phyloP scores from a whole-genome alignment of 768 basidiomycete species.

The Russula vinacea region DNA sequence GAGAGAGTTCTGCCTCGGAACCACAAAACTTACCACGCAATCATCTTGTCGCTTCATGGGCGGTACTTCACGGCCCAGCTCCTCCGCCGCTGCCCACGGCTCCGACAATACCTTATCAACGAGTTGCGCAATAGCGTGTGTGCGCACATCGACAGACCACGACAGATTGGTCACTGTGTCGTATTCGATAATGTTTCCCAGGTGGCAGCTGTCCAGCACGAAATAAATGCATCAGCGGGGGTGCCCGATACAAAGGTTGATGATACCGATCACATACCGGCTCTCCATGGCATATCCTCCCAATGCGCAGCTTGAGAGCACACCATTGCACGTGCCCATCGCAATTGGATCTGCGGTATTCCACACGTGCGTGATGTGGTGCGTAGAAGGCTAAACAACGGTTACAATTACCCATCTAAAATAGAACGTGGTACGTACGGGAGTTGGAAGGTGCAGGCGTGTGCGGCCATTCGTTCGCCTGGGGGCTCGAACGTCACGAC shows the following conservation, averaged over 20 bases:
- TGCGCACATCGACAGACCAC: conserved; percentile 83
- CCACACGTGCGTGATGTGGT: conserved; percentile 83
- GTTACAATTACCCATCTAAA: conserved; percentile 1
- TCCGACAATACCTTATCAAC: conserved; percentile 69
- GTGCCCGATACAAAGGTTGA: neutral
- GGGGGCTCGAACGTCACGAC: conserved; percentile 90
- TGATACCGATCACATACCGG: conserved; percentile 37
- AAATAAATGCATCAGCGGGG: neutral
- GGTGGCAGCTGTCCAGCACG: conserved; percentile 60
- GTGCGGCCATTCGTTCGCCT: conserved; percentile 56
- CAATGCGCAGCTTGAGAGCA: conserved; percentile 71
- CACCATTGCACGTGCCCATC: conserved; percentile 77
- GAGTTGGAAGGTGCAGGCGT: conserved; percentile 83
- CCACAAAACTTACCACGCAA: conserved; percentile 54
- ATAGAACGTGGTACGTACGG: conserved; percentile 48
- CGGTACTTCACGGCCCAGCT: conserved; percentile 62
- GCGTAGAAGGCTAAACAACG: conserved; percentile 54
- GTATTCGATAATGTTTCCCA: conserved; percentile 83
- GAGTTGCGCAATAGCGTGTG: conserved; percentile 73
- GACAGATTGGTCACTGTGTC: conserved; percentile 85
- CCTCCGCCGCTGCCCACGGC: conserved; percentile 66
- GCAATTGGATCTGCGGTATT: conserved; percentile 94
- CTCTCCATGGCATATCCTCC: conserved; percentile 86
- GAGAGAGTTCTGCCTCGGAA: conserved; percentile 10
- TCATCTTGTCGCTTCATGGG: conserved; percentile 52